Conservation (phyloP, 306 rosid species). For the Canavalia gladiata region DNA sequence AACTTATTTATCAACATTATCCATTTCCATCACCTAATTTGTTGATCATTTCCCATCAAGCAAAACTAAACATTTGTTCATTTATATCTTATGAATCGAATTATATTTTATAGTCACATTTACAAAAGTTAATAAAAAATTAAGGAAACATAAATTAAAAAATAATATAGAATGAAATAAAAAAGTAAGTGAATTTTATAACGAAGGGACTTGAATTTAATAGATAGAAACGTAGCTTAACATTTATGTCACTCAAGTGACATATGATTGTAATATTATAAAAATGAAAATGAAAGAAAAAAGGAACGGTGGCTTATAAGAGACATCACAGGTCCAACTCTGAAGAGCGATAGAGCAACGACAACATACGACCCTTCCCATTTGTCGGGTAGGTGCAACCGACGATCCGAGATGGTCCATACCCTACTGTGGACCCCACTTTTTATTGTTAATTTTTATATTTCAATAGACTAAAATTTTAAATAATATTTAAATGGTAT, state of each 20-base stretch:
- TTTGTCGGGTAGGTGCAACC: constrained; percentile 48
- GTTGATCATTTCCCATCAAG: not conserved
- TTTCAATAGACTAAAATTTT: too few species aligned
- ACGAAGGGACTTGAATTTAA: not conserved
- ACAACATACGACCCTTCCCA: constrained; percentile 26
- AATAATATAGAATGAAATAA: not conserved
- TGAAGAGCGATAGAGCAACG: constrained; percentile 19
- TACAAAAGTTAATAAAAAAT: not conserved
- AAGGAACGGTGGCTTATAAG: constrained; percentile 31
- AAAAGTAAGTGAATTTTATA: not conserved
- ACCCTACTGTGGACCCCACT: too few species aligned
- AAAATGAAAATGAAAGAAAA: not conserved
- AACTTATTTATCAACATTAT: not conserved
- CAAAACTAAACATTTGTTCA: not conserved
- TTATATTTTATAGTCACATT: not conserved
- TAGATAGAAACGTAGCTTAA: not conserved
- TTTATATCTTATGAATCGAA: not conserved
- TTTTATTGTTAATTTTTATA: not conserved
- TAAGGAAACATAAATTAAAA: not conserved
- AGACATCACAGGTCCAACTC: constrained; percentile 39
- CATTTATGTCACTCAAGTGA: not conserved
- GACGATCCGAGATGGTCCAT: constrained; percentile 5
- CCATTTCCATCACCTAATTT: not conserved
- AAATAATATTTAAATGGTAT: too few species aligned
- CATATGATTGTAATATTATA: not conserved